Evolutionary conservation across 352 stramenopile genomes (phyloP).

Genomic region (Phytophthora palmivora): DNA sequence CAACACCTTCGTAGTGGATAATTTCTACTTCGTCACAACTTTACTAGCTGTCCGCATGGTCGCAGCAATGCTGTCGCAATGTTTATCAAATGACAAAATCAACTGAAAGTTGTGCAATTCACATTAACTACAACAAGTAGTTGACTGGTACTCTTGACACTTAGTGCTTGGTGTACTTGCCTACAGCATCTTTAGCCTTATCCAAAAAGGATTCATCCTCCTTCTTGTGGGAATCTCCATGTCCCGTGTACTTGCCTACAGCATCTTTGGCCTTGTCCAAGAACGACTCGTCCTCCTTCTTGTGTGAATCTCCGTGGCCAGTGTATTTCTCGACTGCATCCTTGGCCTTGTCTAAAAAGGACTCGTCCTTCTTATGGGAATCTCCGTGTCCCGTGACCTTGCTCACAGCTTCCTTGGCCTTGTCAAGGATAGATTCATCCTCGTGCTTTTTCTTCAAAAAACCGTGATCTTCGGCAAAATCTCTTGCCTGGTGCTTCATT

Average conservation of each 20-base stretch:
- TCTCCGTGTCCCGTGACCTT: constrained; percentile 32
- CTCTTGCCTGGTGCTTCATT: constrained; percentile 22
- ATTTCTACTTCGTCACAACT: too few species aligned
- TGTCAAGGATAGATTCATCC: constrained; percentile 28
- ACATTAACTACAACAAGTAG: constrained; percentile 3
- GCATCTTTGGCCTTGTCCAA: constrained; percentile 34
- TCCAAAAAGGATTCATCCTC: too few species aligned
- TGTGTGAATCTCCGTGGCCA: constrained; percentile 23
- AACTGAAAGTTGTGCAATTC: background rate
- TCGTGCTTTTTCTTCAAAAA: constrained; percentile 27
- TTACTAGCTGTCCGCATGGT: background rate
- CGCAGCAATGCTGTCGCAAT: too few species aligned
- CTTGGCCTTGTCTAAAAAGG: constrained; percentile 35
- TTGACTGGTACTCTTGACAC: background rate
- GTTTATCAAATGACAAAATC: too few species aligned
- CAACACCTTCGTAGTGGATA: too few species aligned
- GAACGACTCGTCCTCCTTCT: constrained; percentile 28
- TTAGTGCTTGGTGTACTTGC: constrained; percentile 28
- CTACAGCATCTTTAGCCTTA: too few species aligned
- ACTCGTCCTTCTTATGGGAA: constrained; percentile 16
- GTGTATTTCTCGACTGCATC: constrained; percentile 25
- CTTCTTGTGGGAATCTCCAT: too few species aligned
- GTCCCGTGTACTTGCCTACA: too few species aligned
- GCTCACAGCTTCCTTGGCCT: constrained; percentile 31
- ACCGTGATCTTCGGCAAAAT: constrained; percentile 35